Percentiles rank a stretch among this genome's conserved stretches.
These are phyloP conservation scores for Pelagomonas calceolata DNA, from an alignment of 108 stramenopile genomes.

Conservation along the genomic window DNA sequence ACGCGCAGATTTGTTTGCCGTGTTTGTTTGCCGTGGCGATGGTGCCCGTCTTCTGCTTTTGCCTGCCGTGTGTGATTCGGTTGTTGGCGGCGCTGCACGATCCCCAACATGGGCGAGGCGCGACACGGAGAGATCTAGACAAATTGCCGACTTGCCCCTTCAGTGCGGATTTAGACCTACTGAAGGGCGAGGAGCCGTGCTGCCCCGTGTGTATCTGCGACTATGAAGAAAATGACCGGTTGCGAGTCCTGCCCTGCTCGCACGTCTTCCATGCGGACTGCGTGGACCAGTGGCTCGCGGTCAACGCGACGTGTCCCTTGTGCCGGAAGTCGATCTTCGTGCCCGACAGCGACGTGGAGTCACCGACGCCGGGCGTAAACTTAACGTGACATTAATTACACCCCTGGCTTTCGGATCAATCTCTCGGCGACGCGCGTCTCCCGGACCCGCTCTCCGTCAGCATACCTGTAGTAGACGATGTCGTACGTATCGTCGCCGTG, in stretches of 20 bases:
- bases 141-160: not conserved
- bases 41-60: slow-evolving; percentile 44
- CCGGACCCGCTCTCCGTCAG: no score
- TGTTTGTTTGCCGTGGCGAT: slow-evolving; percentile 37
- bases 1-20: slow-evolving; percentile 41
- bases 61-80: slow-evolving; percentile 43
- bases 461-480: no score
- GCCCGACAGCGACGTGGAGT: no score
- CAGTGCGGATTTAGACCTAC: no score
- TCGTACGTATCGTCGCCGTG: no score
- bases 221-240: slow-evolving; percentile 54
- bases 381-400: no score
- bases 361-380: no score
- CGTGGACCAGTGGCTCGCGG: slow-evolving; percentile 67
- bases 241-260: slow-evolving; percentile 66
- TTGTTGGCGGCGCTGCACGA: slow-evolving; percentile 18
- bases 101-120: not conserved
- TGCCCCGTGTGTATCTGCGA: slow-evolving; percentile 83
- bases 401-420: no score
- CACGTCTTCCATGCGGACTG: slow-evolving; percentile 77
- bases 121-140: not conserved
- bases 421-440: no score
- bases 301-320: not conserved
- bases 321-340: not conserved
- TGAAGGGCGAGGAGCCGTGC: slow-evolving; percentile 12